Conservation (phyloP, 2,329 filamentous ascomycete genomes). For the Botrytis hyacinthi region DNA sequence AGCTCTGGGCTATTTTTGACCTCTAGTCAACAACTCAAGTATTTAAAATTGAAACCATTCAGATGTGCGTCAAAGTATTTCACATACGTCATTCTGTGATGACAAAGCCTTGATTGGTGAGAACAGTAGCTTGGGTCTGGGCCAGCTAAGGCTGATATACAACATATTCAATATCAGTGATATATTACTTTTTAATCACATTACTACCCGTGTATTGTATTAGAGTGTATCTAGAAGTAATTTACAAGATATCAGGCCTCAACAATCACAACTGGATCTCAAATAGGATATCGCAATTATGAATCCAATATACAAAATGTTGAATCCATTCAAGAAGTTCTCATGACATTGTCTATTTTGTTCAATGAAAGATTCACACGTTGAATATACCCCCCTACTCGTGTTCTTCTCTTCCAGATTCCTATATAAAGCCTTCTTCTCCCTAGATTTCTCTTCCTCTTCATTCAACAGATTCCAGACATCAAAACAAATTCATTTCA, state of each 20-base stretch:
- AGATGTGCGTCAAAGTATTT: neutral
- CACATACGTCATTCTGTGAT: neutral
- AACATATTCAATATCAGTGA: neutral
- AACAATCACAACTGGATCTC: conserved; percentile 8
- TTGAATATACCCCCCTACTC: neutral
- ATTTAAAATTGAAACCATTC: neutral
- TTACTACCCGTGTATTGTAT: neutral
- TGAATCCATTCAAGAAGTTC: neutral
- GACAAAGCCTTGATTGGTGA: neutral
- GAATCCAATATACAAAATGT: neutral
- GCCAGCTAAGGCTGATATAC: neutral
- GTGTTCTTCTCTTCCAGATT: too few relatives aligned
- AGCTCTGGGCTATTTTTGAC: neutral
- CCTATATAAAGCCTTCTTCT: neutral
- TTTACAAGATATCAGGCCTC: neutral
- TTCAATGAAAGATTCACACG: neutral
- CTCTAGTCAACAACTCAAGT: neutral
- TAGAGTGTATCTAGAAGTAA: neutral
- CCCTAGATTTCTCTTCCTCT: neutral
- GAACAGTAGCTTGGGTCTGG: neutral
- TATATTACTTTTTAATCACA: neutral
- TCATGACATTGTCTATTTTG: neutral
- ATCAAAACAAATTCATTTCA: neutral
- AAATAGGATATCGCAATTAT: neutral
- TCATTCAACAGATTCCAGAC: neutral